Base-by-base conservation (phyloP, 2,329 filamentous ascomycete genomes). In the Sporothrix brunneoviolacea region DNA sequence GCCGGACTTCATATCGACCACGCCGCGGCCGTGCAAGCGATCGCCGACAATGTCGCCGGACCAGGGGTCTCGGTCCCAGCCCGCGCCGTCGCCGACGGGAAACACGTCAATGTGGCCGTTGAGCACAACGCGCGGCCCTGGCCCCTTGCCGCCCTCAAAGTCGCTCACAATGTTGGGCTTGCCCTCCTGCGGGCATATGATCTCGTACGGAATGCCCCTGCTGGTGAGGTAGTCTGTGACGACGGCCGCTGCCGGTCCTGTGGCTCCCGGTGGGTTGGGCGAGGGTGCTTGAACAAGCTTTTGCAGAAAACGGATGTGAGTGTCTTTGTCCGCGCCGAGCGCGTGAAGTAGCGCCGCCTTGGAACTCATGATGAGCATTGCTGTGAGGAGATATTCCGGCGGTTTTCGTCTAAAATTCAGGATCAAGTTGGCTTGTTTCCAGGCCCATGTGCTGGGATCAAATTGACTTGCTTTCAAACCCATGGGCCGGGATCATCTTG, bases 1-100 rank as follows among this genome's bases (percentile, higher is more conserved):
- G n/a, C 53, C 52, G 19, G 50, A 49, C 21, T 54, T 54, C 53
- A 54, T 54, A 38, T 52, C 53, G 18, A 54, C 53, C 2, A 52
- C 53, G 12, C 49, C 49, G 24, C 50, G 41, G 9, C 53, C 53
- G 12, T 48, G 35, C 15, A 54, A 38, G 6, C 53, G 45, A 33
- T 52, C 46, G n/a, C 50, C 46, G 6, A 36, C 53, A 12, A 54
- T 38, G 9, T 40, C 32, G 24, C 49, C 53, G n/a, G 53, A 54
- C 53, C 50, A 54, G 2, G 50, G 53, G 16, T 49, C 50, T 15
- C 50, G 36, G 5, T 27, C 39, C 45, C 53, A 54, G n/a, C 33
- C 49, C 6, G 19, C 28, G 4, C 24, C 27, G 40, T 32, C 15
- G 42, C 44, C 38, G 42, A 52, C 46, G 3, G 50, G 50, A n/a